These are phyloP conservation scores for Amanita exitialis DNA, from an alignment of 768 basidiomycete genomes.

Conservation along the genomic window DNA sequence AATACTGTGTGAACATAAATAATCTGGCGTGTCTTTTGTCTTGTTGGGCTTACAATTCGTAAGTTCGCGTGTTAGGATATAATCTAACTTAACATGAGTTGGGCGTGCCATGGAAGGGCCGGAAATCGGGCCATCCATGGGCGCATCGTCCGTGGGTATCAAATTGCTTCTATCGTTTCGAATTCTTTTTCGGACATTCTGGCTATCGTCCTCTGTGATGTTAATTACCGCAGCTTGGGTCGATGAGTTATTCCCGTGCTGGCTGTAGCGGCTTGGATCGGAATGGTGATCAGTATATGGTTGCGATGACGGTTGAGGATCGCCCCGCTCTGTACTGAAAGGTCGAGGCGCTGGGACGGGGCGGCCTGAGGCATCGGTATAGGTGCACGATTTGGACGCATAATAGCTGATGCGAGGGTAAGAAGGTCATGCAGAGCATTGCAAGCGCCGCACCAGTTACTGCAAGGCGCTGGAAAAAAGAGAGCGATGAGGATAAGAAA, in stretches of 20 bases:
- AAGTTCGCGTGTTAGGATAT: conserved; percentile 58
- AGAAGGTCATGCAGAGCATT: conserved; percentile 7
- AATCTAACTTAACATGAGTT: conserved; percentile 40
- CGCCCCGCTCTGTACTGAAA: conserved; percentile 32
- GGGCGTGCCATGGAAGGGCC: conserved; percentile 30
- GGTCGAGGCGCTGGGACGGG: conserved; percentile 65
- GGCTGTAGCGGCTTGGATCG: conserved; percentile 14
- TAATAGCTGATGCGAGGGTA: conserved; percentile 44
- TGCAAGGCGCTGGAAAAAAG: conserved; percentile 51
- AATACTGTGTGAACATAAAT: conserved; percentile 41
- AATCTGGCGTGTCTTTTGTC: conserved; percentile 6
- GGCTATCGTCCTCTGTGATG: conserved; percentile 30
- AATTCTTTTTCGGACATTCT: conserved; percentile 37
- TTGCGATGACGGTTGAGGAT: conserved; percentile 16
- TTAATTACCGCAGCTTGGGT: conserved; percentile 14
- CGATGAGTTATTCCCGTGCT: conserved; percentile 11
- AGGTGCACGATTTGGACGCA: conserved; percentile 72
- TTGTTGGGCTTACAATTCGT: conserved; percentile 48
- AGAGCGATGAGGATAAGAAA: conserved; percentile 9
- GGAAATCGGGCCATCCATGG: conserved; percentile 29
- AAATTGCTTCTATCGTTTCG: conserved; percentile 31
- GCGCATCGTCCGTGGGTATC: conserved; percentile 26
- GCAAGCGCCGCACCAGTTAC: conserved; percentile 53
- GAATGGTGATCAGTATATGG: conserved; percentile 9
- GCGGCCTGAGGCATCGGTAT: conserved; percentile 71